Conservation (phyloP, 176 grass and related monocot species). For the Juncus effusus region DNA sequence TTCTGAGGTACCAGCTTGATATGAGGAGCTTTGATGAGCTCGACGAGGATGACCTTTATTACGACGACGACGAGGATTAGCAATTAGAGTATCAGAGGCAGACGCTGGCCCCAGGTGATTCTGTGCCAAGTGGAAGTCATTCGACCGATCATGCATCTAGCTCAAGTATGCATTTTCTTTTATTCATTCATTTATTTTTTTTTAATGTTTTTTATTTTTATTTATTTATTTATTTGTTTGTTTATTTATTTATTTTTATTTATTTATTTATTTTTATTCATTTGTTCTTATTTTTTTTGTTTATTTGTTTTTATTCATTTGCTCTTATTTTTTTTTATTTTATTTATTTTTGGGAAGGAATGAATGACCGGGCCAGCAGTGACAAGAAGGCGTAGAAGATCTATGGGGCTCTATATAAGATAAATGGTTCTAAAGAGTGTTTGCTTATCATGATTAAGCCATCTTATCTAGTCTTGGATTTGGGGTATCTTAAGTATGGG, state of each 20-base stretch:
- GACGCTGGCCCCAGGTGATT: constrained; percentile 5
- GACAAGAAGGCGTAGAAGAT: constrained; percentile 12
- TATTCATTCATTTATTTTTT: not conserved
- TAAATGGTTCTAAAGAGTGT: not conserved
- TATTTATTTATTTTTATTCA: not conserved
- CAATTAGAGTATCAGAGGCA: constrained; percentile 29
- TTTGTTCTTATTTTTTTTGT: not conserved
- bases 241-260: not conserved
- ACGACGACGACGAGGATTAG: constrained; percentile 14
- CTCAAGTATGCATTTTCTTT: constrained; percentile 2
- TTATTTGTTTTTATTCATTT: not conserved
- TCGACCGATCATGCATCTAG: not conserved
- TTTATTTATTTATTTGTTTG: not conserved
- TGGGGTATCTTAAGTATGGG: not conserved
- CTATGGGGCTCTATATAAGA: constrained; percentile 3
- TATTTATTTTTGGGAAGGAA: not conserved
- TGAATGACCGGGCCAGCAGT: constrained; percentile 12
- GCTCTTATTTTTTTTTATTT: not conserved
- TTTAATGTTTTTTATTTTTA: not conserved
- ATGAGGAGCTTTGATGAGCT: constrained; percentile 30
- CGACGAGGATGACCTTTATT: constrained; percentile 14
- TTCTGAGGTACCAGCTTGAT: constrained; percentile 24
- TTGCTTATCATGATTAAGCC: constrained; percentile 17
- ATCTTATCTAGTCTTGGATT: constrained; percentile 15
- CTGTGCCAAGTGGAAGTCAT: constrained; percentile 1